phyloP scores from a whole-genome alignment of 345 rosid genomes.

The Eucalyptus sp. region DNA sequence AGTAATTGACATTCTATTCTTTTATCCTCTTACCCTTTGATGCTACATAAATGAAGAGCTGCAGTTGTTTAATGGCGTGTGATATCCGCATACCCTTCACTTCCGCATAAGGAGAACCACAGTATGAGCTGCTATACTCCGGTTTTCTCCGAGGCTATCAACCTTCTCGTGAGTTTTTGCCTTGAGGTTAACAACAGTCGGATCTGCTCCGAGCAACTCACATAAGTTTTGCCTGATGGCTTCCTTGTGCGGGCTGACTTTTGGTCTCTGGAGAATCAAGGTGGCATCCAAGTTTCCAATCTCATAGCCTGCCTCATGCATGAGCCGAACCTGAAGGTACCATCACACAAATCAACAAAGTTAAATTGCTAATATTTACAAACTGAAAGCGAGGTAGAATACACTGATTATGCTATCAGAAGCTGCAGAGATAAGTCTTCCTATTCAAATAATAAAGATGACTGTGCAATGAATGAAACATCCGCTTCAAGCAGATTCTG shows the following conservation, averaged over 20 bases:
- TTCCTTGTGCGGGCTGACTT: constrained; percentile 87
- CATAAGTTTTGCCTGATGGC: constrained; percentile 55
- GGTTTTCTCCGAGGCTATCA: constrained; percentile 91
- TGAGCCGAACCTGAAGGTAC: constrained; percentile 32
- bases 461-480: neutral
- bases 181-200: constrained; percentile 63
- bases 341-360: neutral
- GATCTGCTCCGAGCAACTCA: constrained; percentile 74
- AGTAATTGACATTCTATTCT: neutral
- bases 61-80: neutral
- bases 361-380: neutral
- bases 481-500: neutral
- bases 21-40: neutral
- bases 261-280: constrained; percentile 87
- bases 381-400: neutral
- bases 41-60: neutral
- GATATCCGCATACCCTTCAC: neutral
- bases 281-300: constrained; percentile 96
- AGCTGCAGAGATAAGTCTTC: neutral
- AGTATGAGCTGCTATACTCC: constrained; percentile 97
- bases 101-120: constrained; percentile 84
- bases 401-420: neutral
- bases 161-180: constrained; percentile 97
- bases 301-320: constrained; percentile 91
- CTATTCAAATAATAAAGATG: neutral